Evolutionary conservation across 2,329 filamentous ascomycete species (phyloP).

Genomic region (Fusarium sp.): DNA sequence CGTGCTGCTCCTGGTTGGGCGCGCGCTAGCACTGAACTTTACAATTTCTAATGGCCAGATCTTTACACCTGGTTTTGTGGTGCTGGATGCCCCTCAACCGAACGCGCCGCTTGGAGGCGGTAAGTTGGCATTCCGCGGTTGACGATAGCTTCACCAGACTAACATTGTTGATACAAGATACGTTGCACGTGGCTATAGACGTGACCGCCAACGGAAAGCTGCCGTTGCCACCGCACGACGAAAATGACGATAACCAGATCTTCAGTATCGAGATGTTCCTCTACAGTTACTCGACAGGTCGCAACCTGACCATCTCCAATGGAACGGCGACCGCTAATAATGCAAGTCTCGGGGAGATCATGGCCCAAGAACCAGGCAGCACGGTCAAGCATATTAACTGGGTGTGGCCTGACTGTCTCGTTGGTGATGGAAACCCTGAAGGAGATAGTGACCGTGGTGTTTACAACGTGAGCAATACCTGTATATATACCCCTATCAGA

Average conservation of each 20-base stretch:
- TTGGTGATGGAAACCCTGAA: constrained; percentile 64
- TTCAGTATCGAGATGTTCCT: constrained; percentile 74
- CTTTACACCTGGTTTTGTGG: constrained; percentile 73
- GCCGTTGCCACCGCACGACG: constrained; percentile 64
- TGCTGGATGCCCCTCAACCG: constrained; percentile 73
- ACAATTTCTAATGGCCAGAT: constrained; percentile 72
- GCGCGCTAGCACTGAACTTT: constrained; percentile 55
- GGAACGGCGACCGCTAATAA: constrained; percentile 62
- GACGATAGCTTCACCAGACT: not conserved
- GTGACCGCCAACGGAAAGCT: constrained; percentile 72
- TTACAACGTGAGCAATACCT: constrained; percentile 66
- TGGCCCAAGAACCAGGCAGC: constrained; percentile 70
- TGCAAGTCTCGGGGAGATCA: constrained; percentile 64
- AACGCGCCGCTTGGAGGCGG: constrained; percentile 71
- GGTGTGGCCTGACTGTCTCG: constrained; percentile 75
- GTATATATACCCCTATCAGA: not conserved
- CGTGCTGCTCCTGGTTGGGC: constrained; percentile 37
- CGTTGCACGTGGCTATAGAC: constrained; percentile 72
- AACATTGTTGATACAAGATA: constrained; percentile 48
- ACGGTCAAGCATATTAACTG: constrained; percentile 80
- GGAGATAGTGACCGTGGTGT: constrained; percentile 60
- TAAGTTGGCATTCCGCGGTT: constrained; percentile 47
- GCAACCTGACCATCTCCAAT: constrained; percentile 76
- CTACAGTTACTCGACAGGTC: constrained; percentile 68
- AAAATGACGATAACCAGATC: constrained; percentile 65